Percentiles rank a stretch among this genome's conserved stretches.
Conservation (phyloP, 306 rosid species). For the Citrullus amarus region DNA sequence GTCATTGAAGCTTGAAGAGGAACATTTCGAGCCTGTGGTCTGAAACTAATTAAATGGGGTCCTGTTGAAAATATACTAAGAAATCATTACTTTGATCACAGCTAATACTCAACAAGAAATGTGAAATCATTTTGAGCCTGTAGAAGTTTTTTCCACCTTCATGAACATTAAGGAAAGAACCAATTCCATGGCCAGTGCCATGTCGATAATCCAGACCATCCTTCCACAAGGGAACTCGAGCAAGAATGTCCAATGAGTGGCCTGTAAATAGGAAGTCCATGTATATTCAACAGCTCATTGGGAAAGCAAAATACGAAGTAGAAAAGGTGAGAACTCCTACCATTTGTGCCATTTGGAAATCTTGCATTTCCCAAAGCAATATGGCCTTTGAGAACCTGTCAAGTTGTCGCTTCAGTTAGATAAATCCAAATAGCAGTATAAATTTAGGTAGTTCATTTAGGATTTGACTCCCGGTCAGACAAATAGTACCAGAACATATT, state of each 20-base stretch:
- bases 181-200: slow-evolving; percentile 99
- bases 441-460: not conserved
- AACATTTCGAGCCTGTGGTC: slow-evolving; percentile 76
- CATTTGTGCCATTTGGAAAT: slow-evolving; percentile 94
- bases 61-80: slow-evolving; percentile 31
- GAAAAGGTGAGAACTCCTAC: slow-evolving; percentile 21
- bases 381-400: slow-evolving; percentile 94
- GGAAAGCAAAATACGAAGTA: not conserved
- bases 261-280: slow-evolving; percentile 28
- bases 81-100: not conserved
- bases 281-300: not conserved
- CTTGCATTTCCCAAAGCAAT: slow-evolving; percentile 78
- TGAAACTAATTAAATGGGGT: slow-evolving; percentile 93
- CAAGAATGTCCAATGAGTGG: slow-evolving; percentile 76
- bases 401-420: slow-evolving; percentile 3
- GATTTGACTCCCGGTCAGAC: not conserved
- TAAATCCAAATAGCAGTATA: not conserved
- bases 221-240: slow-evolving; percentile 92
- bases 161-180: slow-evolving; percentile 93
- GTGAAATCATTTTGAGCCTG: not conserved
- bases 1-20: slow-evolving; percentile 89
- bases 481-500: not conserved
- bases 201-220: slow-evolving; percentile 95
- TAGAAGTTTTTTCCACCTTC: slow-evolving; percentile 46
- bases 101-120: slow-evolving; percentile 4